Evolutionary conservation across 352 stramenopile species (phyloP), one percentile per base, ranked within the genome.

Genomic region (Pythium coloratum): DNA sequence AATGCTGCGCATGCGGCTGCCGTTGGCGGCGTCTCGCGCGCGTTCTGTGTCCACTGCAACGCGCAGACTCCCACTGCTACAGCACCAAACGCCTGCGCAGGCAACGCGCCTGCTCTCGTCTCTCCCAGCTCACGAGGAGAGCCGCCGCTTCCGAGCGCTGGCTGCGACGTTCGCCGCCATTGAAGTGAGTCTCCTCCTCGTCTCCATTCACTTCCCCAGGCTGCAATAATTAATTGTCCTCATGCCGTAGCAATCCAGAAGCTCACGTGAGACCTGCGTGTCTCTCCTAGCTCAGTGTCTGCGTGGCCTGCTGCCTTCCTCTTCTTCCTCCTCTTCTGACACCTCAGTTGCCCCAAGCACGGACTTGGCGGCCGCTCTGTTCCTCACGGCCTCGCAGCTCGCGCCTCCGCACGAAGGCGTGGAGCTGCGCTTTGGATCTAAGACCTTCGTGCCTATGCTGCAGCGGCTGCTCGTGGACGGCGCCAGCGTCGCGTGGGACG

Each of bases 351-450:
- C 30, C 1, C 42, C 42, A 3, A 42, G 55, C 20, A 33, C 18
- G 3, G 57, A 61, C n/a, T 71, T 94, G 30, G 63, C 78, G 3
- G 77, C 78, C 33, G 86, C 83, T 30, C 76, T 95, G 42, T 86
- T 86, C 53, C 81, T 95, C 62, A 86, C 84, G 8, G 76, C 83
- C 16, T 86, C 83, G 47, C 61, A 95, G 72, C 55, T 95, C 42
- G 87, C 87, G 6, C 84, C 87, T 14, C 69, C 85, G 0, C 79
- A 94, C 53, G 74, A 89, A 55, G 85, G 87, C 18, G 72, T 92
- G 18, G 85, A 95, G 70, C 71, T 95, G 16, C 85, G 82, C 9
- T 92, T 95, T 47, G 79, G 77, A 13, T 64, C 76, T 60, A 89
- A 89, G 51, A 81, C 66, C 57, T 92, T 94, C 55, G 76, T 76